phyloP scores from a whole-genome alignment of 306 rosid species.

The Alnus rubra region DNA sequence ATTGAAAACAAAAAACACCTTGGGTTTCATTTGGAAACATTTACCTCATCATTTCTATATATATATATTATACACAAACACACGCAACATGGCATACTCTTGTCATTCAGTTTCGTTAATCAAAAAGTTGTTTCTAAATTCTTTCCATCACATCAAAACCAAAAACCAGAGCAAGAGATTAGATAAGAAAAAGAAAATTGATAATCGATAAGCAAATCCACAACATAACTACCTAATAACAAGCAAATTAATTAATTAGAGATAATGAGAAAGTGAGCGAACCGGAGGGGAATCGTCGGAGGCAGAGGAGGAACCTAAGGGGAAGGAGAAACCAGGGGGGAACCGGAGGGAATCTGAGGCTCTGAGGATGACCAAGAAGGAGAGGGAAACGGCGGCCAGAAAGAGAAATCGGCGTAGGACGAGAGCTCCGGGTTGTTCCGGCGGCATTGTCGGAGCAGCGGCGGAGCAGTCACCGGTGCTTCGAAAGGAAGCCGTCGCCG shows the following conservation, averaged over 20 bases:
- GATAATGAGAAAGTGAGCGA: slow-evolving; percentile 30
- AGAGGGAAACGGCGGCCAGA: slow-evolving; percentile 53
- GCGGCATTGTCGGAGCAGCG: slow-evolving; percentile 10
- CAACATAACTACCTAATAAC: not conserved
- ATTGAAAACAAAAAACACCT: no score
- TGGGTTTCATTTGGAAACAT: no score
- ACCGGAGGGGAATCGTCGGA: slow-evolving; percentile 37
- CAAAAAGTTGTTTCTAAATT: not conserved
- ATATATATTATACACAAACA: not conserved
- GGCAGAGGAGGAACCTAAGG: slow-evolving; percentile 35
- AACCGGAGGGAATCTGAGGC: slow-evolving; percentile 47
- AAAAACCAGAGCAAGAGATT: not conserved
- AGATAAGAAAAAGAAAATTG: slow-evolving; percentile 2
- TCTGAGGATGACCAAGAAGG: slow-evolving; percentile 46
- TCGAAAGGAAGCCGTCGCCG: not conserved
- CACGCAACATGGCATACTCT: not conserved
- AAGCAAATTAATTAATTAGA: not conserved
- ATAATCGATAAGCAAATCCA: not conserved
- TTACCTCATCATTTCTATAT: no score
- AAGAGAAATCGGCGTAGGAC: slow-evolving; percentile 28
- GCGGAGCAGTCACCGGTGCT: not conserved
- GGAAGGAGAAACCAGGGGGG: slow-evolving; percentile 32
- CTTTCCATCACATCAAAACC: not conserved
- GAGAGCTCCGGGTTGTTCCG: not conserved
- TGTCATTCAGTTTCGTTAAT: not conserved